These are phyloP conservation scores for Ottelia alismoides DNA, from an alignment of 106 monocot species.

Conservation along the genomic window DNA sequence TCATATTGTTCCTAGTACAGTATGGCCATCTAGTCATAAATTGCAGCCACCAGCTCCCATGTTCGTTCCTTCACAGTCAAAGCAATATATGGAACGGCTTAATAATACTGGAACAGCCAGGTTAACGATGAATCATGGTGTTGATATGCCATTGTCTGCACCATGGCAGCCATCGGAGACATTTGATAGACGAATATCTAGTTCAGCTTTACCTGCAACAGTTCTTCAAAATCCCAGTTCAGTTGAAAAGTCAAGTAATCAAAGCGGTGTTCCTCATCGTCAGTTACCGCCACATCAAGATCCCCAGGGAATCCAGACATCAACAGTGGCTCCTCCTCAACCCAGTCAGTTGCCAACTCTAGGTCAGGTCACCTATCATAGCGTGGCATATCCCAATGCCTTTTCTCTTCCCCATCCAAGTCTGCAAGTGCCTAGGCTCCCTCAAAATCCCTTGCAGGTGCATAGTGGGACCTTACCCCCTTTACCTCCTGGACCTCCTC, in stretches of 20 bases:
- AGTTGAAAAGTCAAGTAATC: conserved; percentile 18
- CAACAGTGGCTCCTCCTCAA: conserved; percentile 17
- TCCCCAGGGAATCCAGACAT: conserved; percentile 10
- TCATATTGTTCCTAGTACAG: conserved; percentile 11
- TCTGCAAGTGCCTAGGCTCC: conserved; percentile 4
- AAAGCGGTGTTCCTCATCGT: conserved; percentile 7
- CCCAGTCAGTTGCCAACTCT: conserved; percentile 19
- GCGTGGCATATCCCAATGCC: conserved; percentile 18
- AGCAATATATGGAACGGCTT: conserved; percentile 16
- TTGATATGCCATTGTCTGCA: conserved; percentile 6
- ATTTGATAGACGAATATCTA: conserved; percentile 12
- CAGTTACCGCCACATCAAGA: conserved; percentile 18
- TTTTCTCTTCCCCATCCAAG: conserved; percentile 22
- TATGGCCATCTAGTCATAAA: conserved; percentile 38
- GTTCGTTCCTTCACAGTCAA: conserved; percentile 22
- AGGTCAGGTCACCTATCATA: conserved; percentile 13
- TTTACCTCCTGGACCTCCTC: conserved; percentile 60
- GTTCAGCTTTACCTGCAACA: conserved; percentile 4
- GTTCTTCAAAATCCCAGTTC: conserved; percentile 25
- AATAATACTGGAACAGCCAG: conserved; percentile 26
- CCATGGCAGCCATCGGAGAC: conserved; percentile 21
- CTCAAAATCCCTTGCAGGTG: conserved; percentile 11
- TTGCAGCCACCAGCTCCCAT: conserved; percentile 25
- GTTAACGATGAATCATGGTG: conserved; percentile 18
- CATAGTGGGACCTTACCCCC: conserved; percentile 38